Base-by-base conservation (phyloP, 805 yeast species). In the Kuraishia piskuri region DNA sequence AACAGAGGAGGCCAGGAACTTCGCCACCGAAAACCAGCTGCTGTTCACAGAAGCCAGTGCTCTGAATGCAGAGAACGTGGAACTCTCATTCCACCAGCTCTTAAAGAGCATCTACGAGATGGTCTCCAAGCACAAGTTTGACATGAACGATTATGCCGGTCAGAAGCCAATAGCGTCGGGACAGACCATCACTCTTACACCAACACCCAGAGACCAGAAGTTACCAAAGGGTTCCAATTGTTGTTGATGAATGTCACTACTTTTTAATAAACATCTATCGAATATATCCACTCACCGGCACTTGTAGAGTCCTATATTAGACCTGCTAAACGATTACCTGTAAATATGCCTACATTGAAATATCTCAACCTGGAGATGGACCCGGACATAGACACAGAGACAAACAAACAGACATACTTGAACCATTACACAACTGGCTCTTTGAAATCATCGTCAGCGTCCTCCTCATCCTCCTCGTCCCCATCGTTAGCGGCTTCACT, bases 41-140 rank as follows among this genome's bases (percentile, higher is more conserved):
- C 75, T 94, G 63, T 94, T 94, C 68, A 92, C 97, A 49, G 99
- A 94, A 75, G 95, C 98, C 17, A 86, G 95, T 56, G 99, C 98
- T 24, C 78, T 94, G 57, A 89, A 89, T 61, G 86, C 96, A 48
- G 95, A 92, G 65, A 94, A 94, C 68, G 99, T 94, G 55, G 98
- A 94, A 68, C 77, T 83, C 59, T 91, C 97, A 8, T 94, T 94
- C 80, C 89, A 90, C 68, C 96, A 91, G 69, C 80, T 94, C 60
- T 82, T 94, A 64, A 89, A 91, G 58, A 89, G 92, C 63, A 94
- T 94, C 63, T 91, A 90, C 71, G 96, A 92, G 66, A 86, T 90
- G 95, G 88, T 92, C 63, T 80, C 92, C 57, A 87, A 91, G 68
- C 96, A 90, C 71, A 96, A 90, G 73, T 84, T 90, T 57, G 96